phyloP scores from a whole-genome alignment of 441 rosid genomes.

The Arabidopsis hybrid region DNA sequence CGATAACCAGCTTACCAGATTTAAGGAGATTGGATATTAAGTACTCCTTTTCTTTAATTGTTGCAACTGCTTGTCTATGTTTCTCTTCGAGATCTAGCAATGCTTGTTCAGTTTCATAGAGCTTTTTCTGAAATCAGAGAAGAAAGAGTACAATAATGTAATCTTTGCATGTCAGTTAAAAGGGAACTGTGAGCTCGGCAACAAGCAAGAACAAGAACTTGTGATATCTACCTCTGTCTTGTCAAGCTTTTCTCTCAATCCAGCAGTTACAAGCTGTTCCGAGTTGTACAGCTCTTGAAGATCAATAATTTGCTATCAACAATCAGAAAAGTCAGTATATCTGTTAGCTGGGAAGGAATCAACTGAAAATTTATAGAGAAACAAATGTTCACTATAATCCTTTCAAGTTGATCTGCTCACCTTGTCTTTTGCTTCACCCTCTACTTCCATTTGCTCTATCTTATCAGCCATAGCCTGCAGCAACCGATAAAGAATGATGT shows the following conservation, averaged over 20 bases:
- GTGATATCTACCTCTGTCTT: constrained; percentile 77
- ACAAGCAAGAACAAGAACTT: constrained; percentile 13
- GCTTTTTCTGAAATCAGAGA: constrained; percentile 67
- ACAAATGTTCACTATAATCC: constrained; percentile 3
- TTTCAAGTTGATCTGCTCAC: constrained; percentile 45
- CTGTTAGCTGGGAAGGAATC: constrained; percentile 11
- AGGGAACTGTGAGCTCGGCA: not conserved
- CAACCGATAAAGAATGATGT: constrained; percentile 28
- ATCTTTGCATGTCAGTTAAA: not conserved
- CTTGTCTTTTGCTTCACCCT: constrained; percentile 87
- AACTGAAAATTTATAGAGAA: constrained; percentile 16
- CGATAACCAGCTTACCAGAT: constrained; percentile 63
- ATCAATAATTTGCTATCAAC: constrained; percentile 74
- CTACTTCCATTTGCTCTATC: constrained; percentile 91
- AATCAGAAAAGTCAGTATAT: constrained; percentile 36
- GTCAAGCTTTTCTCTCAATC: constrained; percentile 75
- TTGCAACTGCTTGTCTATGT: constrained; percentile 89
- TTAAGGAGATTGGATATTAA: constrained; percentile 87
- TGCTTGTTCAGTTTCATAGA: constrained; percentile 77
- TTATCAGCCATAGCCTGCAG: constrained; percentile 96
- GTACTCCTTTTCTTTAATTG: constrained; percentile 92
- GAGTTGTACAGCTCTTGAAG: constrained; percentile 85
- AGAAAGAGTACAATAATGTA: constrained; percentile 24
- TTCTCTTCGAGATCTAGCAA: constrained; percentile 91
- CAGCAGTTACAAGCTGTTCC: constrained; percentile 72